Percentiles rank a stretch among this genome's conserved stretches.
Evolutionary conservation across 495 filamentous ascomycete genomes (phyloP).

Genomic region (Penicillium pulvis): DNA sequence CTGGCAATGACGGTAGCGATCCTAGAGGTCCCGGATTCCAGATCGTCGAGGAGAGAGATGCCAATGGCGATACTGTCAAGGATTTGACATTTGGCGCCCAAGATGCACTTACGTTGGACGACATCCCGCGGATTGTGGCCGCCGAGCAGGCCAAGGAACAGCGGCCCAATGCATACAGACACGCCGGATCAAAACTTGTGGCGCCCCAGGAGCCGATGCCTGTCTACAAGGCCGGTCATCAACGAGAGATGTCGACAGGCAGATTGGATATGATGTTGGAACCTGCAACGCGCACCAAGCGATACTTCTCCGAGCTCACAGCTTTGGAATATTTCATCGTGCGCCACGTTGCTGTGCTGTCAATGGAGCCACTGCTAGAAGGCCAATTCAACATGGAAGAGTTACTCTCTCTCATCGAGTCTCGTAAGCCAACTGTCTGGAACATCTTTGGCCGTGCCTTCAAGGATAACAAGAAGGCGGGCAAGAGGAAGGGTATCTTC

Average conservation of each 20-base stretch:
- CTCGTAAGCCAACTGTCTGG: constrained; percentile 93
- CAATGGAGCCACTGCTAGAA: constrained; percentile 92
- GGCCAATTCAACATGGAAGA: constrained; percentile 92
- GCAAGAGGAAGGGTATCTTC: constrained; percentile 93
- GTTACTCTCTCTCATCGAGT: constrained; percentile 91
- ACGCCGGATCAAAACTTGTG: constrained; percentile 75
- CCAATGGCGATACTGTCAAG: constrained; percentile 67
- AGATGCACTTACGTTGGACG: constrained; percentile 89
- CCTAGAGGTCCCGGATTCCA: constrained; percentile 63
- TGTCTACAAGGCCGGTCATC: constrained; percentile 71
- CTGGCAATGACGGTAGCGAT: constrained; percentile 65
- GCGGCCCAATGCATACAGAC: constrained; percentile 78
- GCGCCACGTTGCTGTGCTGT: constrained; percentile 89
- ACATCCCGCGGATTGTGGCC: constrained; percentile 96
- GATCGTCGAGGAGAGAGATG: constrained; percentile 85
- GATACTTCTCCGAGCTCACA: constrained; percentile 95
- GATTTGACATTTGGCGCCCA: constrained; percentile 85
- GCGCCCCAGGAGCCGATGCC: constrained; percentile 62
- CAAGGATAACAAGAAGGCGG: constrained; percentile 73
- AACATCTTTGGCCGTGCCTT: constrained; percentile 97
- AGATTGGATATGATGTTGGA: constrained; percentile 49
- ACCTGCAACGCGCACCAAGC: constrained; percentile 54
- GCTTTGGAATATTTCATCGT: constrained; percentile 97
- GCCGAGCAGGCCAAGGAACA: constrained; percentile 94
- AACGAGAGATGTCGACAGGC: constrained; percentile 72